phyloP scores from a whole-genome alignment of 2,329 filamentous ascomycete genomes.

The Colletotrichum coccodes region DNA sequence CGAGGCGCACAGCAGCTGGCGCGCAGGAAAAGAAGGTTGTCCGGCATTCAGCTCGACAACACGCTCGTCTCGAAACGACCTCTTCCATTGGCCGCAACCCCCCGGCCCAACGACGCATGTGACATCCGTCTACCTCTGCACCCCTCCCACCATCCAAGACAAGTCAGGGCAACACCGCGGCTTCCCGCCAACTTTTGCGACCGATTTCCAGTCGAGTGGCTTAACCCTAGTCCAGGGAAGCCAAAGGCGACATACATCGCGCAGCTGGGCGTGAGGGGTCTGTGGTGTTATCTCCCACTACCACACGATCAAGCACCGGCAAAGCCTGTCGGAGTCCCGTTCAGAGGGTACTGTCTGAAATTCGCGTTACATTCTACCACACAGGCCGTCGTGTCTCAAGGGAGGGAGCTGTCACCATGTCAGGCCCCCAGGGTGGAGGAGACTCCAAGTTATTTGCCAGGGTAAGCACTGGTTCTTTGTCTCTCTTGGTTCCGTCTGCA shows the following conservation, averaged over 20 bases:
- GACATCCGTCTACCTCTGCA: constrained; percentile 31
- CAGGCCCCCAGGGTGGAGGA: constrained; percentile 74
- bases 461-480: constrained; percentile 64
- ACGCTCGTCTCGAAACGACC: constrained; percentile 4
- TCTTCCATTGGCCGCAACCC: constrained; percentile 30
- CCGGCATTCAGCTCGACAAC: constrained; percentile 10
- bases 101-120: constrained; percentile 32
- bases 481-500: constrained; percentile 6
- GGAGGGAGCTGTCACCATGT: constrained; percentile 54
- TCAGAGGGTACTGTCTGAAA: constrained; percentile 9
- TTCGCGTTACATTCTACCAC: constrained; percentile 11
- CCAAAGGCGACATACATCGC: constrained; percentile 22
- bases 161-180: constrained; percentile 28
- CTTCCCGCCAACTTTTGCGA: constrained; percentile 32
- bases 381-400: not conserved
- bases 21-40: constrained; percentile 1
- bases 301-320: constrained; percentile 15
- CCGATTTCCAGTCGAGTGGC: constrained; percentile 21
- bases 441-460: constrained; percentile 99
- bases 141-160: constrained; percentile 31
- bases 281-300: constrained; percentile 31
- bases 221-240: constrained; percentile 13
- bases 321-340: constrained; percentile 19
- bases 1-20: not conserved
- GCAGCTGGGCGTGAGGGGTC: constrained; percentile 34